Percentiles rank a stretch among this genome's conserved stretches.
Conservation (phyloP, 495 filamentous ascomycete genomes). For the Bathelium albidoporum region DNA sequence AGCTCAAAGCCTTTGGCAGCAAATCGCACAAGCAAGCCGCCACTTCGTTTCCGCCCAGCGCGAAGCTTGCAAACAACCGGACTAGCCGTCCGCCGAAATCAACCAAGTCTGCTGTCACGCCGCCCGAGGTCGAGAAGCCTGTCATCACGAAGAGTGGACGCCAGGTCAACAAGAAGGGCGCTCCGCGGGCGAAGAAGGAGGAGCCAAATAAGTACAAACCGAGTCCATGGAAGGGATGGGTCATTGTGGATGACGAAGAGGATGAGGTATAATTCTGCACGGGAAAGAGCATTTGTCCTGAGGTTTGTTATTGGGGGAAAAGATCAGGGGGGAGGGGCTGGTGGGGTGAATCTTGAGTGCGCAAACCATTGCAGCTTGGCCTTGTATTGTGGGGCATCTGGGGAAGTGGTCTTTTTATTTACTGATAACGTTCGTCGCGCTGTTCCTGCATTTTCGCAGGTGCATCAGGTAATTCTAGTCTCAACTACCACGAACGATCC, state of each 20-base stretch:
- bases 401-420: too few species aligned
- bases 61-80: not conserved
- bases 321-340: not conserved
- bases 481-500: too few species aligned
- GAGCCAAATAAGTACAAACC: not conserved
- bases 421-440: too few species aligned
- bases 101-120: not conserved
- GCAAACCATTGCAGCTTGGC: too few species aligned
- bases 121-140: not conserved
- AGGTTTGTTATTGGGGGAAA: not conserved
- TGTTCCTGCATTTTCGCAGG: too few species aligned
- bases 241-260: not conserved
- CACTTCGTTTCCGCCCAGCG: not conserved
- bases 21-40: not conserved
- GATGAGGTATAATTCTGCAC: not conserved
- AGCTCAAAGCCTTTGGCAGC: not conserved
- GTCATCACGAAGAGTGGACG: not conserved
- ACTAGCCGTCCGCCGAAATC: not conserved
- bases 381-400: too few species aligned
- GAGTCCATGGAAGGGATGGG: slow-evolving; percentile 3
- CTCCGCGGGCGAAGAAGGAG: not conserved
- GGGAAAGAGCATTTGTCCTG: not conserved
- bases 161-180: not conserved
- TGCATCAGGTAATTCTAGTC: too few species aligned
- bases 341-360: too few species aligned